Percentiles rank a stretch among this genome's conserved stretches.
Evolutionary conservation across 2,329 filamentous ascomycete genomes (phyloP).

Genomic region (Neopestalotiopsis rosae): DNA sequence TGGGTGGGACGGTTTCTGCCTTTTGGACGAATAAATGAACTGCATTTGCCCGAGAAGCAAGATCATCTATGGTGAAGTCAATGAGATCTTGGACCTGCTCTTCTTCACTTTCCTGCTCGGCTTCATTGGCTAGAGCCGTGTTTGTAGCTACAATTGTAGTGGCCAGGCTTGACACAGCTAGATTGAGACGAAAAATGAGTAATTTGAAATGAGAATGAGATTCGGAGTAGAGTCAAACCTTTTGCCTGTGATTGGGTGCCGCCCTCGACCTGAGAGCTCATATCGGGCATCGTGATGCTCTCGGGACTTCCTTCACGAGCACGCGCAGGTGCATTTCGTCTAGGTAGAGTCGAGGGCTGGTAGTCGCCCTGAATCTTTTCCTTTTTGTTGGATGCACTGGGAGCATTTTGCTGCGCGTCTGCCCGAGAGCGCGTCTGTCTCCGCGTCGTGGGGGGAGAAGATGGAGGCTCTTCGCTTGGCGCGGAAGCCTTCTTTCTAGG

Average conservation of each 20-base stretch:
- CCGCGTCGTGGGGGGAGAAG: neutral
- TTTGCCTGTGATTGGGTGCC: neutral
- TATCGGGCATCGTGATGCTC: neutral
- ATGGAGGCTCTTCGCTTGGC: neutral
- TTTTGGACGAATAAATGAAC: neutral
- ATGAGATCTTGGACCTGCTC: neutral
- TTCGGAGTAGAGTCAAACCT: neutral
- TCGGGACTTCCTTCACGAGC: slow-evolving; percentile 1
- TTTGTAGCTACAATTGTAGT: neutral
- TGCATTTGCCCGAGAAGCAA: neutral
- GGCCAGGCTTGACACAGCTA: neutral
- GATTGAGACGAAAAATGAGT: neutral
- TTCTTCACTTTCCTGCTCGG: neutral
- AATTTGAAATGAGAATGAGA: neutral
- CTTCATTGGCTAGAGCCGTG: neutral
- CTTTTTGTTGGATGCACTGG: neutral
- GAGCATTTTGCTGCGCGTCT: neutral
- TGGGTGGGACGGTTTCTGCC: neutral
- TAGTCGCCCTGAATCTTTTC: neutral
- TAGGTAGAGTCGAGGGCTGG: neutral
- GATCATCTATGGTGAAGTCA: neutral
- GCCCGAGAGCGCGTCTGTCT: slow-evolving; percentile 6
- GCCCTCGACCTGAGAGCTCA: neutral
- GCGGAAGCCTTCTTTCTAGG: neutral
- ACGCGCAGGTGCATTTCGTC: slow-evolving; percentile 6